These are phyloP conservation scores for Amanita polypyramis DNA, from an alignment of 768 basidiomycete species.

Conservation along the genomic window DNA sequence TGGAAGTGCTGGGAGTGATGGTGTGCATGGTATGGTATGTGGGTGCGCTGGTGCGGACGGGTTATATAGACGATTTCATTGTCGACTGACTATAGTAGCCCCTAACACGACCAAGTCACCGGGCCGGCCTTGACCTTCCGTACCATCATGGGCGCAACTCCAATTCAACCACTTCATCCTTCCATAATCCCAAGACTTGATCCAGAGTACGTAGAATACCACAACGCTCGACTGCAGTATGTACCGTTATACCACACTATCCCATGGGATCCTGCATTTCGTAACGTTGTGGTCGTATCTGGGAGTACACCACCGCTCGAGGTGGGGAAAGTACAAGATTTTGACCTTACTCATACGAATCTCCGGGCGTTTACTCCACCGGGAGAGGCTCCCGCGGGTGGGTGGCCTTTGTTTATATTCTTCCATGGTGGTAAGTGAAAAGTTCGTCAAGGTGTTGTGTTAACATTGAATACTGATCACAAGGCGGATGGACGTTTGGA, in stretches of 20 bases:
- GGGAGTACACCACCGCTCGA: slow-evolving; percentile 45
- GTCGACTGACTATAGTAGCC: no score
- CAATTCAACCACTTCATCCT: slow-evolving; percentile 47
- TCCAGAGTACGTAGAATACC: slow-evolving; percentile 57
- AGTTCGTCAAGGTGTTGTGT: neutral
- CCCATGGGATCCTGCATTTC: slow-evolving; percentile 51
- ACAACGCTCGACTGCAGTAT: slow-evolving; percentile 37
- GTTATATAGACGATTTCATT: no score
- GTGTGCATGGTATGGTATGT: no score
- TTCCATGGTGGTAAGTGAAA: slow-evolving; percentile 54
- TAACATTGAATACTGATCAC: slow-evolving; percentile 13
- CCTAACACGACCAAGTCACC: neutral
- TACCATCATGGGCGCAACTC: neutral
- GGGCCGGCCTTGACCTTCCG: no score
- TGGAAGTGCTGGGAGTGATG: no score
- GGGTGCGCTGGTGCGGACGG: no score
- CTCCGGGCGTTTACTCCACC: slow-evolving; percentile 59
- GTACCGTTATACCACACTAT: slow-evolving; percentile 41
- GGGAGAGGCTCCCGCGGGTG: slow-evolving; percentile 33
- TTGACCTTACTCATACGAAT: slow-evolving; percentile 37
- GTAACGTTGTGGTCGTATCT: slow-evolving; percentile 40
- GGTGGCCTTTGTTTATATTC: slow-evolving; percentile 68
- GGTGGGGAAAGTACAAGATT: slow-evolving; percentile 47
- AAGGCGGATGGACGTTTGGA: slow-evolving; percentile 76
- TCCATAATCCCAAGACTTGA: slow-evolving; percentile 47